These are phyloP conservation scores for Aplosporella prunicola DNA, from an alignment of 2,329 filamentous ascomycete species.

Conservation along the genomic window DNA sequence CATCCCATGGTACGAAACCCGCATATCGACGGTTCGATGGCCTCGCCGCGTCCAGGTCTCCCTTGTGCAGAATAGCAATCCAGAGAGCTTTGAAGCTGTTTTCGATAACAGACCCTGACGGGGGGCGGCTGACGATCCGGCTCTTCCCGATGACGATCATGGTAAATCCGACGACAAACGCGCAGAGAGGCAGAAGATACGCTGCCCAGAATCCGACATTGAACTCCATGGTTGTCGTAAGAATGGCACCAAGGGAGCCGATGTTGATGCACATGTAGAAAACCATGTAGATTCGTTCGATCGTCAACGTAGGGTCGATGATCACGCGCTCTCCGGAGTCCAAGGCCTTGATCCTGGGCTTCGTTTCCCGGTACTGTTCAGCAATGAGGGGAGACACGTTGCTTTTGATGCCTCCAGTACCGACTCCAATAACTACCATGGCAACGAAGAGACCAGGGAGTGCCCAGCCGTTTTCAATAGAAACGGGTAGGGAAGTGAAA, in stretches of 20 bases:
- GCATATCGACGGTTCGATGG: slow-evolving; percentile 46
- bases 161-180: slow-evolving; percentile 53
- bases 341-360: slow-evolving; percentile 30
- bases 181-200: slow-evolving; percentile 51
- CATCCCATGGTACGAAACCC: slow-evolving; percentile 48
- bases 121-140: slow-evolving; percentile 14
- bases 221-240: slow-evolving; percentile 58
- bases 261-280: slow-evolving; percentile 64
- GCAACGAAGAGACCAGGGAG: slow-evolving; percentile 56
- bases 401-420: slow-evolving; percentile 73
- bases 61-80: slow-evolving; percentile 42
- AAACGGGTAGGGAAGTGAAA: slow-evolving; percentile 52
- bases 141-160: slow-evolving; percentile 36
- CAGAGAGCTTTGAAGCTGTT: slow-evolving; percentile 49
- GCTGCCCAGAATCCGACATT: slow-evolving; percentile 58
- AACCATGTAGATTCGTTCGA: slow-evolving; percentile 40
- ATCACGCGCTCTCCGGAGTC: slow-evolving; percentile 27
- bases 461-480: slow-evolving; percentile 51
- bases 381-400: slow-evolving; percentile 53
- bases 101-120: slow-evolving; percentile 13
- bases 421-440: slow-evolving; percentile 60
- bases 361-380: slow-evolving; percentile 37
- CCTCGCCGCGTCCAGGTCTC: slow-evolving; percentile 50
- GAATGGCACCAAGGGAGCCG: slow-evolving; percentile 57
- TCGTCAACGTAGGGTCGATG: slow-evolving; percentile 30